Conservation (phyloP, 805 yeast genomes). For the Candida caryicola region DNA sequence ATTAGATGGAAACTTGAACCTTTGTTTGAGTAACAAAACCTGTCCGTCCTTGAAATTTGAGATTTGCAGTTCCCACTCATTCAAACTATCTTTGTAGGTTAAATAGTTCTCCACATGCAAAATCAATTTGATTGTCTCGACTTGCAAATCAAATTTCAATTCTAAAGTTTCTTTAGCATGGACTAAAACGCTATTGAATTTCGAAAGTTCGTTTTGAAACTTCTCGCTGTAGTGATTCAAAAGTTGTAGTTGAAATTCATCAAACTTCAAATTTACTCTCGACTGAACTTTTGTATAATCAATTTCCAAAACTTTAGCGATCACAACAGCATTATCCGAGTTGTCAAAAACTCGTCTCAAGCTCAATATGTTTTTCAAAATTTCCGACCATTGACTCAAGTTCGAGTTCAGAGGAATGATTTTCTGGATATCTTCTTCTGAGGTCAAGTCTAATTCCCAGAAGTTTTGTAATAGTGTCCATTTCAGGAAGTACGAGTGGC, state of each 20-base stretch:
- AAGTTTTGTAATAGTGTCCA: conserved; percentile 60
- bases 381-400: conserved; percentile 46
- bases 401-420: conserved; percentile 17
- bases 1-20: conserved; percentile 46
- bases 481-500: conserved; percentile 36
- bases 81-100: conserved; percentile 5
- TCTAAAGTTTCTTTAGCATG: conserved; percentile 25
- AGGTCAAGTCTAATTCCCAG: conserved; percentile 50
- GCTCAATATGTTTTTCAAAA: conserved; percentile 42
- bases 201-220: conserved; percentile 28
- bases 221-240: conserved; percentile 38
- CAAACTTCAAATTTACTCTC: conserved; percentile 52
- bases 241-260: conserved; percentile 53
- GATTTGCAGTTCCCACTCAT: conserved; percentile 17
- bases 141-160: conserved; percentile 37
- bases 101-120: conserved; percentile 31
- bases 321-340: conserved; percentile 32
- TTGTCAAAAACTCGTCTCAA: conserved; percentile 51
- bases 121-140: conserved; percentile 36
- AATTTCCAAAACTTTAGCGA: conserved; percentile 41
- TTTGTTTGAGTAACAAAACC: conserved; percentile 35
- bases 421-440: conserved; percentile 34
- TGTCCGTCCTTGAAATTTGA: conserved; percentile 26
- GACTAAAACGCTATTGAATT: conserved; percentile 28
- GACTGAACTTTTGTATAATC: conserved; percentile 54